phyloP scores from a whole-genome alignment of 305 asterid genomes.

The Solanum hybrid region DNA sequence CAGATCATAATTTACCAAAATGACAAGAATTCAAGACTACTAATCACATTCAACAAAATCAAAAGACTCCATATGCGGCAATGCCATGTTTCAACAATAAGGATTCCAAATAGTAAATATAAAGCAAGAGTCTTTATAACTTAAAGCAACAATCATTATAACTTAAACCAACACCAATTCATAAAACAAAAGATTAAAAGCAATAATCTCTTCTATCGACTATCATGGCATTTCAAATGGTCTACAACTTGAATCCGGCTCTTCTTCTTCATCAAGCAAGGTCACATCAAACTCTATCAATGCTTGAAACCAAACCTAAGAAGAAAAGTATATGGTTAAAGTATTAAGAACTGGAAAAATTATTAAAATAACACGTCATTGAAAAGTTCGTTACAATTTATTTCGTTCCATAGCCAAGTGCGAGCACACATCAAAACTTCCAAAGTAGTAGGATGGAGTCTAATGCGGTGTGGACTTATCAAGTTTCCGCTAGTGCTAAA shows the following conservation, averaged over 20 bases:
- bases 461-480: background rate
- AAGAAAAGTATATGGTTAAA: background rate
- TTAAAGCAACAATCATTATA: background rate
- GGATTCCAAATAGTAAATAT: background rate
- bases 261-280: background rate
- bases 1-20: background rate
- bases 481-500: background rate
- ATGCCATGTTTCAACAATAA: background rate
- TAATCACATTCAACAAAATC: too few species aligned
- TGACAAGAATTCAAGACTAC: background rate
- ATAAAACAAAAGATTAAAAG: background rate
- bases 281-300: background rate
- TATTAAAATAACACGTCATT: background rate
- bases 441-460: background rate
- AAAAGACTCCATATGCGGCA: background rate
- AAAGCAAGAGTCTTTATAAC: background rate
- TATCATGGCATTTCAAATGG: background rate
- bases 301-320: background rate
- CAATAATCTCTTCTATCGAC: background rate
- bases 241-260: background rate
- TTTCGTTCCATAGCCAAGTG: background rate
- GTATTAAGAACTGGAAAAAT: background rate
- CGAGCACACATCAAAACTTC: background rate
- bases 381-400: background rate
- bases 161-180: background rate